Base-by-base conservation (phyloP, 208 protist species). In the Trypanosoma melophagium region DNA sequence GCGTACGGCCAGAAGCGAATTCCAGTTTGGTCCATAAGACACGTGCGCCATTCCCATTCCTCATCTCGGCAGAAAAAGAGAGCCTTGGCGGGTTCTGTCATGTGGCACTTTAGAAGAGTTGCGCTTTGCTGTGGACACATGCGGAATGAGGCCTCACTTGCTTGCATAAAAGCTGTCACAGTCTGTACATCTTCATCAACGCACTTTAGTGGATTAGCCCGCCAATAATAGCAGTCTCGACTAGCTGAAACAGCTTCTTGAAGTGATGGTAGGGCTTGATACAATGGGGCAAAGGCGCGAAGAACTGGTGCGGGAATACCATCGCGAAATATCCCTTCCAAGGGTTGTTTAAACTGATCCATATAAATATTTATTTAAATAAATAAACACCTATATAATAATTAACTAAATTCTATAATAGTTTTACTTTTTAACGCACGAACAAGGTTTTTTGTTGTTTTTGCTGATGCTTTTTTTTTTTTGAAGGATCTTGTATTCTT, bases 11-110 rank as follows among this genome's bases (percentile, higher is more conserved):
- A 96, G 71, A 96, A 96, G 60, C 90, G 90, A 21, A 94, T 75
- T 17, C 90, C 90, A 0, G 90, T 96, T 64, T 93, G 84, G 64
- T 96, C 90, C 90, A 96, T 96, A 58, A 96, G 60, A 69, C 90
- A 96, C 50, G 71, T 93, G n/a, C 90, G 90, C 90, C 90, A 96
- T 81, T 96, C 87, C 86, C 87, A 96, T 78, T 96, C 90, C 66
- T 96, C 90, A 65, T 96, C 90, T 28, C 90, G 86, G 72, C 90
- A 96, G 77, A 96, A 96, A 55, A 81, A 96, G 22, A 96, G 80
- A n/a, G 87, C 90, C 56, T 83, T 82, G 13, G 87, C 84, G 9
- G 90, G 90, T 73, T 96, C 87, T 40, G 90, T 96, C 90, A 94
- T 93, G 82, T 96, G 90, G 71, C 90, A 96, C 80, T 96, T 96